Percentiles rank a stretch among this genome's conserved stretches.
Evolutionary conservation across 1,284 basidiomycete species (phyloP).

Genomic region (Megacollybia platyphylla): DNA sequence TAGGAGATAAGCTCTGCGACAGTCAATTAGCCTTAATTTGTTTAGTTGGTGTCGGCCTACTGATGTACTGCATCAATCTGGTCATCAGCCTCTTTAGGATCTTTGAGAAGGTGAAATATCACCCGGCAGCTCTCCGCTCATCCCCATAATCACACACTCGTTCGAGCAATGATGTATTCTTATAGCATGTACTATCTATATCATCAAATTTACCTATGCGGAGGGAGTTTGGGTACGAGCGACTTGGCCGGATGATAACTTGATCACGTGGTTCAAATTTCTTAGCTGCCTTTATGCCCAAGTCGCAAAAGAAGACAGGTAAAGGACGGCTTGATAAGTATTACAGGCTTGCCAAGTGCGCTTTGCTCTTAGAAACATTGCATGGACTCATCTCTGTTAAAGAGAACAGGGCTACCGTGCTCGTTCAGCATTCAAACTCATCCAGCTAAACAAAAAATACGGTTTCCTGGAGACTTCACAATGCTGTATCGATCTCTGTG

Average conservation of each 20-base stretch:
- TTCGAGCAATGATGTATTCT: too few relatives aligned
- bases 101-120: slow-evolving; percentile 76
- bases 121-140: slow-evolving; percentile 12
- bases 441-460: slow-evolving; percentile 98
- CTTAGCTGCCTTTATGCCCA: slow-evolving; percentile 39
- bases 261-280: too few relatives aligned
- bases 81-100: slow-evolving; percentile 80
- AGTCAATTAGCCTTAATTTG: slow-evolving; percentile 64
- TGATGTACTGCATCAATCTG: slow-evolving; percentile 71
- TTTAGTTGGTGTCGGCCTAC: slow-evolving; percentile 61
- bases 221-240: too few relatives aligned
- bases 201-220: too few relatives aligned
- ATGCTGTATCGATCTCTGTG: slow-evolving; percentile 98
- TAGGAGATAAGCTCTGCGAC: slow-evolving; percentile 50
- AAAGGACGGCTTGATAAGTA: slow-evolving; percentile 95
- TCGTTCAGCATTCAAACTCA: slow-evolving; percentile 99
- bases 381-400: slow-evolving; percentile 6
- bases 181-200: too few relatives aligned
- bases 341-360: slow-evolving; percentile 85
- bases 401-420: slow-evolving; percentile 98
- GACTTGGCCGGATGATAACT: too few relatives aligned
- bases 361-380: slow-evolving; percentile 6
- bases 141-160: slow-evolving; percentile 1
- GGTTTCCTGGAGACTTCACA: slow-evolving; percentile 81
- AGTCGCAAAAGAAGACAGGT: slow-evolving; percentile 80